Evolutionary conservation across 306 rosid species (phyloP).

Genomic region (Hippophae gyantsensis): DNA sequence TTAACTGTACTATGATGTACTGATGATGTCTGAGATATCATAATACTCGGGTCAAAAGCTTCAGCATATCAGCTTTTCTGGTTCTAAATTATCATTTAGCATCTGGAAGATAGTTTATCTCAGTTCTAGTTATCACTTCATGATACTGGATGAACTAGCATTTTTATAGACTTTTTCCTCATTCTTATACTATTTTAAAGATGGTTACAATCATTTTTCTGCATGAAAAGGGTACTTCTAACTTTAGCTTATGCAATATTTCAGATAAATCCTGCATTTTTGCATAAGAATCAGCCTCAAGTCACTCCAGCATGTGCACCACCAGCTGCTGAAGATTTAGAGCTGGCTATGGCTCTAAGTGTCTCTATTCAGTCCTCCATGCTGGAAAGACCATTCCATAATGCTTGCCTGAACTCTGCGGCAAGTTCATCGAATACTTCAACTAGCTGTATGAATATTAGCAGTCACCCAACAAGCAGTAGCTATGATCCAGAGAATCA

Average conservation of each 20-base stretch:
- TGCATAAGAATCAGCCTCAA: slow-evolving; percentile 37
- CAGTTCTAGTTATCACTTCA: background rate
- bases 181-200: background rate
- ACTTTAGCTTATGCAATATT: slow-evolving; percentile 14
- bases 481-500: slow-evolving; percentile 17
- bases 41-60: too few relatives aligned
- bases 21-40: background rate
- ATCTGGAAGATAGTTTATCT: background rate
- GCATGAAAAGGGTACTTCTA: slow-evolving; percentile 7
- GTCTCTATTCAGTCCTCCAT: slow-evolving; percentile 61
- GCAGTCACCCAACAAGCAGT: slow-evolving; percentile 22
- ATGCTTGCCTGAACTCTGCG: slow-evolving; percentile 32
- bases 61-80: too few relatives aligned
- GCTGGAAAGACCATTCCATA: slow-evolving; percentile 39
- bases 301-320: slow-evolving; percentile 65
- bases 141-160: background rate
- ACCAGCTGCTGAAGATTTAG: slow-evolving; percentile 58
- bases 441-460: slow-evolving; percentile 11
- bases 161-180: background rate
- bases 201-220: background rate
- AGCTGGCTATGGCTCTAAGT: slow-evolving; percentile 54
- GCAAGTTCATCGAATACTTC: slow-evolving; percentile 50
- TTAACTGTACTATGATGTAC: too few relatives aligned
- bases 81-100: too few relatives aligned
- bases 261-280: slow-evolving; percentile 60